A percentile compares a stretch with the other conserved stretches of the same genome.
Evolutionary conservation across 371 early-diverging fungal genomes (phyloP).

Genomic region (Rhizopus stolonifer): DNA sequence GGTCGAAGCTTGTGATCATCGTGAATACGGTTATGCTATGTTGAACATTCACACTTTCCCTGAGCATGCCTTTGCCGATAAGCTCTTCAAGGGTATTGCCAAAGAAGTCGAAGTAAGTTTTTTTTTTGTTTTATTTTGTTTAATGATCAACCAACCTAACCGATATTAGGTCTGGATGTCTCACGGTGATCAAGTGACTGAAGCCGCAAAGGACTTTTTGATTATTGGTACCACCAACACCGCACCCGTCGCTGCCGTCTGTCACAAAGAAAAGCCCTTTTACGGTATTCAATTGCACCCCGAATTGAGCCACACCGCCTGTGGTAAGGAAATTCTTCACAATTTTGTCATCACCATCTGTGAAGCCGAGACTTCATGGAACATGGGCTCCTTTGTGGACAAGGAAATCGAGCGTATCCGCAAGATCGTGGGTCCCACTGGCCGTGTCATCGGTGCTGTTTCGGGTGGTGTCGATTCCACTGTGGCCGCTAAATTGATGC

Average conservation of each 20-base stretch:
- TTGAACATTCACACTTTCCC: constrained; percentile 65
- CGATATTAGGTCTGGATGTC: constrained; percentile 90
- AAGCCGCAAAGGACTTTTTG: constrained; percentile 79
- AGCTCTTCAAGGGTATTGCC: constrained; percentile 78
- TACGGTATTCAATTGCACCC: constrained; percentile 98
- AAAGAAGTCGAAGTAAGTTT: constrained; percentile 52
- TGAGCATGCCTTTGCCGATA: constrained; percentile 60
- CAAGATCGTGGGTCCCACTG: constrained; percentile 85
- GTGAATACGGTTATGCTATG: constrained; percentile 94
- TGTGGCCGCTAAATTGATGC: constrained; percentile 96
- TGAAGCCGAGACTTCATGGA: constrained; percentile 84
- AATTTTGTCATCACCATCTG: constrained; percentile 94
- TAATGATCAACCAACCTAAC: background rate
- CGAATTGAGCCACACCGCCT: constrained; percentile 95
- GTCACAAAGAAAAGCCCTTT: constrained; percentile 71
- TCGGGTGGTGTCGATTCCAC: constrained; percentile 96
- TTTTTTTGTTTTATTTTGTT: constrained; percentile 1
- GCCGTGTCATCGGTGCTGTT: constrained; percentile 96
- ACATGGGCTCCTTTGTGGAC: constrained; percentile 94
- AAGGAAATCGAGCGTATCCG: constrained; percentile 95
- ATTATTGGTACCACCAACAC: constrained; percentile 86
- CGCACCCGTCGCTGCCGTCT: constrained; percentile 89
- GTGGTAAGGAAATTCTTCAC: constrained; percentile 77
- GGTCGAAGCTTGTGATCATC: constrained; percentile 84
- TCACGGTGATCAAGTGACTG: constrained; percentile 93